Evolutionary conservation across 306 rosid genomes (phyloP), one percentile per base, ranked within the genome.

Genomic region (Crotalaria pallida): DNA sequence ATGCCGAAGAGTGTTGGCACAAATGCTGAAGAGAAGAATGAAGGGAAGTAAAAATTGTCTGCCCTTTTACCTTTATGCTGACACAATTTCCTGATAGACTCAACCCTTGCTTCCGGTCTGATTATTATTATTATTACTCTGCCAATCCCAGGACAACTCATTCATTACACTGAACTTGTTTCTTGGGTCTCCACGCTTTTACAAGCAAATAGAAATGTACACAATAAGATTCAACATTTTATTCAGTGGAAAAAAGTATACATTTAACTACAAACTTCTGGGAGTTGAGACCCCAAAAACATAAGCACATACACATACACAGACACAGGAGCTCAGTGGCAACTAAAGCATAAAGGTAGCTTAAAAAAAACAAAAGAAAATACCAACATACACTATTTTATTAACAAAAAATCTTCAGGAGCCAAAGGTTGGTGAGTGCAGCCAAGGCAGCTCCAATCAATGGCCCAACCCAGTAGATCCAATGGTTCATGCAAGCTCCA

Each of bases 401-500:
- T 17, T 19, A 29, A 75, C 83, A 73, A 94, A 84, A 91, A 94
- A 74, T 94, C 99, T 69, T 89, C 97, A 4, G 99, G 89, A 75
- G 99, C 96, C 73, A 94, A 72, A 26, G 97, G 96, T 75, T 91
- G 97, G 83, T 91, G 99, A 91, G 83, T 11, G 86, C 89, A 10
- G 99, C 99, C 12, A 94, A 36, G 31, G 87, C 99, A 3, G 95
- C 97, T 0, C 99, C 99, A 16, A 91, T 2, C 1, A 94, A 72
- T 23, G 99, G 99, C 3, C 99, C 99, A 12, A 94, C 65, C 99
- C 99, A 94, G 71, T 80, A 94, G 83, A 91, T 79, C 99, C 99
- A 94, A 34, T 94, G 99, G 83, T 91, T 94, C 99, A 91, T 89
- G 74, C 86, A 88, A 5, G 92, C 99, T 43, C 99, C 99, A 27